A percentile compares a stretch with the other conserved stretches of the same genome.
Evolutionary conservation across 805 yeast species (phyloP).

Genomic region (Saccharomycopsis selenospora): DNA sequence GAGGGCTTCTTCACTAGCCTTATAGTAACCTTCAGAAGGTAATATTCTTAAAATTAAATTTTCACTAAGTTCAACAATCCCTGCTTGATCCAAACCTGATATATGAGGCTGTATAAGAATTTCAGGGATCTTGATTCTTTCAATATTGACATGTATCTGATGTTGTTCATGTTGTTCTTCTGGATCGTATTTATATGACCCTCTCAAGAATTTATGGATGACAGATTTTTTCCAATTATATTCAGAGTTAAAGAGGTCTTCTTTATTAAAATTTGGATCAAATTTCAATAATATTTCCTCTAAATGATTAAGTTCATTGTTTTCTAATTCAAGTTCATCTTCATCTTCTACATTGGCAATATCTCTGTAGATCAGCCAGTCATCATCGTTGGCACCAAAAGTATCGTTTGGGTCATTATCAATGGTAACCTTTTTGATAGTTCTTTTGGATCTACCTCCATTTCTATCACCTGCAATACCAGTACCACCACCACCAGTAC

Average conservation of each 20-base stretch:
- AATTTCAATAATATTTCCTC: conserved; percentile 72
- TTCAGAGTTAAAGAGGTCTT: conserved; percentile 74
- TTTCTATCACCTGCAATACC: conserved; percentile 22
- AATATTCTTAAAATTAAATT: conserved; percentile 56
- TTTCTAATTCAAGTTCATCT: conserved; percentile 73
- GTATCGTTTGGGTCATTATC: conserved; percentile 92
- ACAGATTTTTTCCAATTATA: conserved; percentile 79
- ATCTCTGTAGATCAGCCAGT: conserved; percentile 87
- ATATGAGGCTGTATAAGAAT: conserved; percentile 86
- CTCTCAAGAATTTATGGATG: conserved; percentile 79
- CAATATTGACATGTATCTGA: conserved; percentile 86
- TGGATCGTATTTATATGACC: conserved; percentile 79
- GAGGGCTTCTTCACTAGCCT: conserved; percentile 34
- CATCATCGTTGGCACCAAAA: conserved; percentile 92
- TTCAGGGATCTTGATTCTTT: conserved; percentile 88
- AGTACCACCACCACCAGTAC: conserved; percentile 27
- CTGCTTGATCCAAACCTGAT: conserved; percentile 95
- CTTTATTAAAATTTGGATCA: conserved; percentile 82
- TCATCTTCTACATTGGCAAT: conserved; percentile 70
- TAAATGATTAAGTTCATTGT: conserved; percentile 47
- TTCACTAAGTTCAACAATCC: conserved; percentile 71
- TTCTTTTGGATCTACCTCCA: conserved; percentile 35
- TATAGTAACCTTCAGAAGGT: conserved; percentile 47
- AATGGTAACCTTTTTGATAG: conserved; percentile 55
- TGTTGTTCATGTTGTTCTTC: conserved; percentile 81